Percentiles rank a stretch among this genome's conserved stretches.
phyloP scores from a whole-genome alignment of 2,329 filamentous ascomycete species.

The Zarea fungicola region DNA sequence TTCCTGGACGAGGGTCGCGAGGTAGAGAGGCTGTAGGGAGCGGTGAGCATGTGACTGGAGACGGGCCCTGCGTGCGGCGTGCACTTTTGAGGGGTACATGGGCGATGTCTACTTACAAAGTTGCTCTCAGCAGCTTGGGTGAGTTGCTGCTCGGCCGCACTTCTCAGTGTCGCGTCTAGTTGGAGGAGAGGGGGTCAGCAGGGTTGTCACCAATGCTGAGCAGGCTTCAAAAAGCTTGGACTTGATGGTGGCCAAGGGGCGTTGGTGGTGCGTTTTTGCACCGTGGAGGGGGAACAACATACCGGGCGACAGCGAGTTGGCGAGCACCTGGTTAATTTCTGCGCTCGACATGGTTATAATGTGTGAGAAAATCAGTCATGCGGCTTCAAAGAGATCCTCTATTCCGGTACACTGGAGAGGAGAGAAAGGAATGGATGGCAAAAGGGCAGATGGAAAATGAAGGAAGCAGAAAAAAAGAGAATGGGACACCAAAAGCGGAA shows the following conservation, averaged over 20 bases:
- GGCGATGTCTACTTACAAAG: slow-evolving; percentile 61
- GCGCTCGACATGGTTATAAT: slow-evolving; percentile 60
- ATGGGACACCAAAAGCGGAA: slow-evolving; percentile 11
- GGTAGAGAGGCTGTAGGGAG: slow-evolving; percentile 71
- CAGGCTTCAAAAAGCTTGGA: no score
- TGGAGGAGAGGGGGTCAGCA: slow-evolving; percentile 31
- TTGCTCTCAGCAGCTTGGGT: slow-evolving; percentile 87
- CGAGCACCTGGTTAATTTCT: slow-evolving; percentile 97
- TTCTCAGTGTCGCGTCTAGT: slow-evolving; percentile 81
- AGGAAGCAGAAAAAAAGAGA: slow-evolving; percentile 9
- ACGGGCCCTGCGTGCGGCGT: slow-evolving; percentile 12
- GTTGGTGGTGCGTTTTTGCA: slow-evolving; percentile 10
- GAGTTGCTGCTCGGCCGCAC: slow-evolving; percentile 90
- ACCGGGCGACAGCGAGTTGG: slow-evolving; percentile 95
- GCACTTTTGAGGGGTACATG: slow-evolving; percentile 16
- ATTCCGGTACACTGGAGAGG: background rate
- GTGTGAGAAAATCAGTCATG: slow-evolving; percentile 32
- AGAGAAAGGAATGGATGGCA: slow-evolving; percentile 11
- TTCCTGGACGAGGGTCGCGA: slow-evolving; percentile 86
- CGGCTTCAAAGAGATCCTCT: slow-evolving; percentile 21
- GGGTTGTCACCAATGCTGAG: no score
- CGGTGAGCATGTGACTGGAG: slow-evolving; percentile 22
- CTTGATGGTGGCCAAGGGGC: slow-evolving; percentile 10
- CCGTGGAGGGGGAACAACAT: slow-evolving; percentile 34
- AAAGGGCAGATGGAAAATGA: slow-evolving; percentile 2